Evolutionary conservation across 768 basidiomycete species (phyloP).

Genomic region (Xerocomellus chrysenteron): DNA sequence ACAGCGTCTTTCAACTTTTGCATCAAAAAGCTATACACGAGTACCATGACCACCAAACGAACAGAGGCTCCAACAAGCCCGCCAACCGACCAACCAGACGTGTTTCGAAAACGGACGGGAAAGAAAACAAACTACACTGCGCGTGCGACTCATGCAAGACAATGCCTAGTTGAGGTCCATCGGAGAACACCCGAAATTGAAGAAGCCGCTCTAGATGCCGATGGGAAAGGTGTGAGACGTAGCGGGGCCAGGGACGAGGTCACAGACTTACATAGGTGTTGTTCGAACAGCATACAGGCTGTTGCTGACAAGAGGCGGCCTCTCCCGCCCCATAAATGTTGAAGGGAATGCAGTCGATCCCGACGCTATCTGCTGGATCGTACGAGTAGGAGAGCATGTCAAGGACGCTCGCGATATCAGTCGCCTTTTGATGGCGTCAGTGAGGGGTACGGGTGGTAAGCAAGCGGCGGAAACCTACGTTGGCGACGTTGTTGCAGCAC

Average conservation of each 20-base stretch:
- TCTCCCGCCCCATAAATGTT: slow-evolving; percentile 19
- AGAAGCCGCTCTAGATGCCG: slow-evolving; percentile 8
- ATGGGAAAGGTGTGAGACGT: neutral
- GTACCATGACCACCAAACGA: neutral
- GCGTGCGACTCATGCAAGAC: neutral
- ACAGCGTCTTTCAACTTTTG: neutral
- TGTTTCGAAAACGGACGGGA: slow-evolving; percentile 3
- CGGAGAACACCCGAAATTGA: slow-evolving; percentile 29
- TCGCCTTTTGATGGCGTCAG: slow-evolving; percentile 10
- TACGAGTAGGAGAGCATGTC: slow-evolving; percentile 9
- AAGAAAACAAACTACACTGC: neutral
- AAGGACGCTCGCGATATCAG: neutral
- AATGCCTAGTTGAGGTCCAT: slow-evolving; percentile 19
- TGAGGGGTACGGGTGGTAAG: neutral
- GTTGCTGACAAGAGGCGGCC: slow-evolving; percentile 18
- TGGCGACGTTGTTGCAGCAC: slow-evolving; percentile 21
- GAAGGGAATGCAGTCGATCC: slow-evolving; percentile 25
- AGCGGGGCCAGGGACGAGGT: neutral
- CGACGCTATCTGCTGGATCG: slow-evolving; percentile 22
- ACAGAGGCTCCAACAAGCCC: neutral
- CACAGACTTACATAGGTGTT: slow-evolving; percentile 17
- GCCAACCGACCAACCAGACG: neutral
- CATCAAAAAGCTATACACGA: neutral
- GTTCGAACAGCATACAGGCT: slow-evolving; percentile 29
- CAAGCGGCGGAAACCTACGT: slow-evolving; percentile 15